Base-by-base conservation (phyloP, 2,329 filamentous ascomycete genomes). In the Cladosporium sp. region DNA sequence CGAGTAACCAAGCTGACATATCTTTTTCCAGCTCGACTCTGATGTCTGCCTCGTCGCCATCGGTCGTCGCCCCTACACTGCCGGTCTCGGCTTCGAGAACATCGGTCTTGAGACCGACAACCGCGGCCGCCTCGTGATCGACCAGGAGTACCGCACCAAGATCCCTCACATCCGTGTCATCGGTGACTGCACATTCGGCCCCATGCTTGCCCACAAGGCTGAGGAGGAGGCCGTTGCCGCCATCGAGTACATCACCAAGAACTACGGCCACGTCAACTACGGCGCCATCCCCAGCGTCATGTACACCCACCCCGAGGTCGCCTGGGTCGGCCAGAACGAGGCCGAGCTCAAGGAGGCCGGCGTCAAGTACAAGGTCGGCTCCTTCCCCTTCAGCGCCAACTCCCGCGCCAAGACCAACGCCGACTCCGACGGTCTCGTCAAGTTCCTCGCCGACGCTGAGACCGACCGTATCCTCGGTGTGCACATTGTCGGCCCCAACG, bases 141-240 rank as follows among this genome's bases (percentile, higher is more conserved):
- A 99, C 85, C 93, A 93, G 74, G 94, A 99, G 82, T 99, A 97
- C 87, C 93, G 95, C 82, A 99, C 95, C 77, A 98, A 97, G 85
- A 84, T 95, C 72, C 92, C 93, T 58, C 95, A 99, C 84, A 97
- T 99, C 80, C 93, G 95, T 75, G 95, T 94, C 15, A 61, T 51
- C 28, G 44, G 59, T 61, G 59, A 61, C 59, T 61, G 59, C 59
- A 61, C 59, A 32, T 61, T 61, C 47, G 65, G 58, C 34, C 93
- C 93, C 76, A 99, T 99, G 95, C 89, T 99, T 76, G 95, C 95
- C 64, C 95, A 99, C 87, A 99, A 99, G 87, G 95, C 95, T 61
- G 95, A 99, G 83, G 95, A 99, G 83, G 95, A 99, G 83, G 95
- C 87, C 68, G 93, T 98, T 70, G 95, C 95, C 36, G 94, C 90